Evolutionary conservation across 495 filamentous ascomycete species (phyloP), one percentile per base, ranked within the genome.

Genomic region (Penicillium egyptiacum): DNA sequence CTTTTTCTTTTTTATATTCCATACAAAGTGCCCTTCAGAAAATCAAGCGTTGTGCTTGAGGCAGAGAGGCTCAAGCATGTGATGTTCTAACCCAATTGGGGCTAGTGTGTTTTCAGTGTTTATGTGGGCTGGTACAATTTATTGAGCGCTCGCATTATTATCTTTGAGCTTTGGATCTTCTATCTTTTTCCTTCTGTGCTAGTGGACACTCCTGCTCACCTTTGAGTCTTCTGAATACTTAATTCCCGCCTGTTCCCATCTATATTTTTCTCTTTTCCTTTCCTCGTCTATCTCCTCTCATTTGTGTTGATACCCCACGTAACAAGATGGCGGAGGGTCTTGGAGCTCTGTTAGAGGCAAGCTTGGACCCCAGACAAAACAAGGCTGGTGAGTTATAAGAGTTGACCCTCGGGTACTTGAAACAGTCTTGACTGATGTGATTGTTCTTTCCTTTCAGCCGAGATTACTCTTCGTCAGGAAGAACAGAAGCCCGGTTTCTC

Each of bases 401-500:
- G 0, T 31, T 49, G 52, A 55, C n/a, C 44, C 26, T 50, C 33
- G 7, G 8, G 9, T 16, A 1, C 16, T 31, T 20, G 22, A 48
- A 47, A 11, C 33, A n/a, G 31, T 8, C 20, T 62, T 75, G 50
- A 66, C 62, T 26, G 16, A 53, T 58, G 6, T 26, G 8, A 39
- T 20, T 55, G 20, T 44, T 40, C 14, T 28, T 53, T 62, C 9
- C 11, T 28, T 59, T 53, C 63, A 98, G 94, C 95, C 65, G 95
- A 96, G 78, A 74, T 72, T 60, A 81, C 84, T 42, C 82, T 99
- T 51, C 84, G 85, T 65, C 74, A 82, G 58, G 85, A 90, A 70
- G 85, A 96, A 74, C 80, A 78, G 60, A 88, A 90, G 71, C 87
- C 89, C 6, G 85, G 86, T 56, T 99, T 94, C 74, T 90, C 94